A percentile compares a stretch with the other conserved stretches of the same genome.
Evolutionary conservation across 2,329 filamentous ascomycete species (phyloP).

Genomic region (Trematosphaeria pertusa): DNA sequence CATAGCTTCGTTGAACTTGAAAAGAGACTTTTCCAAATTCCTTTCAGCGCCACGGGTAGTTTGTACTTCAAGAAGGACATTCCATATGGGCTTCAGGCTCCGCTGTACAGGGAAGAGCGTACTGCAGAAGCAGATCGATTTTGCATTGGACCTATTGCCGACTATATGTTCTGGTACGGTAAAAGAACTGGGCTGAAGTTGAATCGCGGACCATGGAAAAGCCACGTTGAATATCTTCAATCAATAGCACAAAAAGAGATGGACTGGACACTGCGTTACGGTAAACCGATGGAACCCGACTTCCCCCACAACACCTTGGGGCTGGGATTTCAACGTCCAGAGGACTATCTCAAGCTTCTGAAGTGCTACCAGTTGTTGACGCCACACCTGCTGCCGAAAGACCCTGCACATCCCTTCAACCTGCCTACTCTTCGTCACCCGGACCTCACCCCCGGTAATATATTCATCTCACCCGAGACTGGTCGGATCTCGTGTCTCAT

Average conservation of each 20-base stretch:
- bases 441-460: constrained; percentile 20
- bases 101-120: constrained; percentile 12
- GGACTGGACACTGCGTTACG: constrained; percentile 17
- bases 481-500: constrained; percentile 19
- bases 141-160: constrained; percentile 33
- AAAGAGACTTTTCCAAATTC: constrained; percentile 21
- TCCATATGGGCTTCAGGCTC: constrained; percentile 12
- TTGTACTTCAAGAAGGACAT: constrained; percentile 36
- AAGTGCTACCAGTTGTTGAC: constrained; percentile 13
- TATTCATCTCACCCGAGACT: constrained; percentile 19
- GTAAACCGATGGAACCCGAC: constrained; percentile 18
- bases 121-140: constrained; percentile 15
- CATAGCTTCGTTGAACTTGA: constrained; percentile 34
- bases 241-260: constrained; percentile 20
- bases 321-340: constrained; percentile 17
- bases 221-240: constrained; percentile 20
- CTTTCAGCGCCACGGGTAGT: constrained; percentile 37
- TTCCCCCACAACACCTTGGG: constrained; percentile 19
- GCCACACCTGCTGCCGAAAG: constrained; percentile 19
- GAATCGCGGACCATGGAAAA: constrained; percentile 35
- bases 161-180: constrained; percentile 34
- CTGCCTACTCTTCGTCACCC: constrained; percentile 21
- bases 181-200: constrained; percentile 25
- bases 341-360: constrained; percentile 15
- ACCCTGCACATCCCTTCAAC: constrained; percentile 16